These are phyloP conservation scores for Suillus subaureus DNA, from an alignment of 768 basidiomycete species.

Conservation along the genomic window DNA sequence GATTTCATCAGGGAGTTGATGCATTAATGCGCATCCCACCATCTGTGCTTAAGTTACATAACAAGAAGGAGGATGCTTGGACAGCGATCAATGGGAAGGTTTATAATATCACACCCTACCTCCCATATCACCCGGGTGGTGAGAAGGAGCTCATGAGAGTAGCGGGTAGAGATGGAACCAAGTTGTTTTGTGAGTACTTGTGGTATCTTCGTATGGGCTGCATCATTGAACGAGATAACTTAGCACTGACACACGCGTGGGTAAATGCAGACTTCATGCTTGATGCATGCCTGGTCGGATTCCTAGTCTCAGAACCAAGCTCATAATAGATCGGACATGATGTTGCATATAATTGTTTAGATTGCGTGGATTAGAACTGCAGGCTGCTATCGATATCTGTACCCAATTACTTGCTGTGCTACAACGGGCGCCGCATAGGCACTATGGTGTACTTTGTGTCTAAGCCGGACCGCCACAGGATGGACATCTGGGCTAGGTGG, in stretches of 20 bases:
- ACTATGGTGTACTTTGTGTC: background rate
- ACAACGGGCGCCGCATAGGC: background rate
- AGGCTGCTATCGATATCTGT: constrained; percentile 2
- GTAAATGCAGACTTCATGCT: constrained; percentile 97
- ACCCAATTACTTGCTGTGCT: background rate
- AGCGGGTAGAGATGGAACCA: constrained; percentile 93
- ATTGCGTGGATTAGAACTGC: constrained; percentile 7
- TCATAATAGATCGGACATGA: constrained; percentile 28
- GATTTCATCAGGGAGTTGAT: constrained; percentile 62
- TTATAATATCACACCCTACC: constrained; percentile 93
- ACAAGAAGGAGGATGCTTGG: constrained; percentile 89
- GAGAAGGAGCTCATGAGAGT: constrained; percentile 93
- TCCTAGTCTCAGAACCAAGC: constrained; percentile 74
- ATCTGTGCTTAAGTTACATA: constrained; percentile 78
- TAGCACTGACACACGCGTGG: constrained; percentile 94
- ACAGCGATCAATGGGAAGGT: constrained; percentile 90
- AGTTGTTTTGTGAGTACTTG: constrained; percentile 78
- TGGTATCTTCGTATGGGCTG: background rate
- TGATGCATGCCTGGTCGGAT: constrained; percentile 89
- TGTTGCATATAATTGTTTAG: constrained; percentile 1
- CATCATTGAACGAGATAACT: background rate
- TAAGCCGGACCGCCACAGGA: background rate
- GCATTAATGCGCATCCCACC: constrained; percentile 70
- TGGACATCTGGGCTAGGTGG: background rate
- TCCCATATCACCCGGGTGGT: constrained; percentile 92